phyloP scores from a whole-genome alignment of 495 filamentous ascomycete genomes.

The Lophiotrema nucula region DNA sequence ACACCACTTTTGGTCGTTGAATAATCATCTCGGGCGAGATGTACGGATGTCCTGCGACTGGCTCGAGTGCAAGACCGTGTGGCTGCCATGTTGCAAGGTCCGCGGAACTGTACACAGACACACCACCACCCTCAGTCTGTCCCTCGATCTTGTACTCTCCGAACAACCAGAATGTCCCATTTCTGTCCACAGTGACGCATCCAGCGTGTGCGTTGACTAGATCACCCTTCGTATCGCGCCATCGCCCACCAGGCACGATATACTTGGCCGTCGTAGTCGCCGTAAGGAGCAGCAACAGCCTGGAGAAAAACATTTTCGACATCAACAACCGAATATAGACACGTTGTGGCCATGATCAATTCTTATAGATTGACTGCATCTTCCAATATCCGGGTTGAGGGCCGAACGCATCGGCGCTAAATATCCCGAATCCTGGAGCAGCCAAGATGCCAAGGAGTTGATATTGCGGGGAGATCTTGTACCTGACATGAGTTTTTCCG shows the following conservation, averaged over 20 bases:
- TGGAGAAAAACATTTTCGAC: too few species aligned
- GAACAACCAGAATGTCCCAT: slow-evolving; percentile 47
- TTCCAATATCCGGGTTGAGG: too few species aligned
- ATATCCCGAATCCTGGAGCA: too few species aligned
- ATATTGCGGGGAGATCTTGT: too few species aligned
- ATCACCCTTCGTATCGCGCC: slow-evolving; percentile 45
- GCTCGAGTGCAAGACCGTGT: slow-evolving; percentile 44
- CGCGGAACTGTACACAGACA: slow-evolving; percentile 45
- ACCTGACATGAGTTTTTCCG: too few species aligned
- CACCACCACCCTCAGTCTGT: slow-evolving; percentile 46
- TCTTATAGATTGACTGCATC: too few species aligned
- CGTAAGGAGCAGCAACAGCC: too few species aligned
- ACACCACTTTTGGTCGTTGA: slow-evolving; percentile 49
- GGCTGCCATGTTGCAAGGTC: slow-evolving; percentile 46
- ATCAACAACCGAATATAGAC: too few species aligned
- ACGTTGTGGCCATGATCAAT: too few species aligned
- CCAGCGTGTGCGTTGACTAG: slow-evolving; percentile 49
- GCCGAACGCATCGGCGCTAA: too few species aligned
- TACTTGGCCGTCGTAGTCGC: slow-evolving; percentile 38
- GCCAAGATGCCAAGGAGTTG: too few species aligned
- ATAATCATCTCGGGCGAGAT: slow-evolving; percentile 44
- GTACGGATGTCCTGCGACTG: slow-evolving; percentile 41
- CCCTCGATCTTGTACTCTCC: slow-evolving; percentile 49
- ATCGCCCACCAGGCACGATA: slow-evolving; percentile 49
- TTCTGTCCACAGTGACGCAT: slow-evolving; percentile 37